Evolutionary conservation across 164 flowering plant genomes (phyloP).

Genomic region (Santalum album): DNA sequence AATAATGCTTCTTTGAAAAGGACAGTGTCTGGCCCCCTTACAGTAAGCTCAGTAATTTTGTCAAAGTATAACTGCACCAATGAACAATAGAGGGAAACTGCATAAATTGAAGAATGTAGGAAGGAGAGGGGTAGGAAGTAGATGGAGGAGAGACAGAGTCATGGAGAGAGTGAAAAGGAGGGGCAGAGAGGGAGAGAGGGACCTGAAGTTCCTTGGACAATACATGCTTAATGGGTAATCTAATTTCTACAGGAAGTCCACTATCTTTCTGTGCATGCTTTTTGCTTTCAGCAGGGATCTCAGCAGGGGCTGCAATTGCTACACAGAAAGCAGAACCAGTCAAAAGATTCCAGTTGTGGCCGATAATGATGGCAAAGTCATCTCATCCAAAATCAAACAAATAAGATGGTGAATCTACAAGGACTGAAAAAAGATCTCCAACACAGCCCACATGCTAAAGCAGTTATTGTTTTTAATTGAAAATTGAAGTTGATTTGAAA

Average conservation of each 20-base stretch:
- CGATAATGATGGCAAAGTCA: too few relatives aligned
- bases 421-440: too few relatives aligned
- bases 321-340: neutral
- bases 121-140: too few relatives aligned
- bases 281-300: neutral
- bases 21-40: slow-evolving; percentile 48
- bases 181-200: neutral
- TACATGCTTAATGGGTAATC: slow-evolving; percentile 3
- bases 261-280: neutral
- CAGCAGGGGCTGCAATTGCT: neutral
- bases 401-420: too few relatives aligned
- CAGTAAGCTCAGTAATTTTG: slow-evolving; percentile 74
- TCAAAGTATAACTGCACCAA: slow-evolving; percentile 92
- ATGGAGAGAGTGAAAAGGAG: too few relatives aligned
- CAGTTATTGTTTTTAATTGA: too few relatives aligned
- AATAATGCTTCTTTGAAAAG: slow-evolving; percentile 72
- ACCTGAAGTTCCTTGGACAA: slow-evolving; percentile 70
- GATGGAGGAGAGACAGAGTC: too few relatives aligned
- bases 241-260: slow-evolving; percentile 3
- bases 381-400: too few relatives aligned
- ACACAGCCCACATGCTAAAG: too few relatives aligned
- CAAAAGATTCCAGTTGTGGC: neutral
- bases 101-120: neutral
- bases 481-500: too few relatives aligned
- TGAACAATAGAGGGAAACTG: neutral